Evolutionary conservation across 192 early-diverging fungal genomes (phyloP).

Genomic region (Chytriomyces hyalinus): DNA sequence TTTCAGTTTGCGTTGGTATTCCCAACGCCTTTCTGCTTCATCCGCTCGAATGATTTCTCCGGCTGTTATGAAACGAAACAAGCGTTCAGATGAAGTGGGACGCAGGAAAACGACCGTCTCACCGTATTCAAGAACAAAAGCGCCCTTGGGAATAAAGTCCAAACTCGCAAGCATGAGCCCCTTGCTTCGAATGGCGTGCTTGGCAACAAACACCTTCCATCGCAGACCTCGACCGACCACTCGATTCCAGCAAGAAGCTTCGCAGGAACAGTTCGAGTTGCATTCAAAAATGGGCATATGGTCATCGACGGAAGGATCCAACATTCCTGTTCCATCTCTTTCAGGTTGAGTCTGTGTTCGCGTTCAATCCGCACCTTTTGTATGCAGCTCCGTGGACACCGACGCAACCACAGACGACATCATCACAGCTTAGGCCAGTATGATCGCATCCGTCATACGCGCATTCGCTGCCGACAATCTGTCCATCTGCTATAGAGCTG

Average conservation of each 20-base stretch:
- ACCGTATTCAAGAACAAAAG: conserved; percentile 47
- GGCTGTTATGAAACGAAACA: conserved; percentile 2
- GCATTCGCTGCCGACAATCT: not conserved
- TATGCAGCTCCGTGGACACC: conserved; percentile 19
- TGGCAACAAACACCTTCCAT: not conserved
- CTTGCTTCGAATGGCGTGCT: conserved; percentile 17
- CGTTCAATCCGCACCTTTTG: not conserved
- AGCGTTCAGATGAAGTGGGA: not conserved
- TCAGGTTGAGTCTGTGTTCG: not conserved
- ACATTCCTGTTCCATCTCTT: not conserved
- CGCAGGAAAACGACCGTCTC: not conserved
- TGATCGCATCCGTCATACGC: conserved; percentile 12
- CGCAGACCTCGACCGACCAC: conserved; percentile 38
- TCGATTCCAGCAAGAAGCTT: conserved; percentile 37
- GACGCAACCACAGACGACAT: conserved; percentile 2
- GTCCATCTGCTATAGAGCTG: no score
- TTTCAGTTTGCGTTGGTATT: conserved; percentile 8
- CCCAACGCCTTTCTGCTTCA: conserved; percentile 45
- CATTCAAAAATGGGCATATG: conserved; percentile 47
- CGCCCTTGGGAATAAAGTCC: conserved; percentile 3
- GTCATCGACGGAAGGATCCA: conserved; percentile 1
- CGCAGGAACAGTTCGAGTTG: conserved; percentile 44
- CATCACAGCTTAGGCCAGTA: not conserved
- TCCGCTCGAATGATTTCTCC: conserved; percentile 42
- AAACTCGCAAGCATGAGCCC: conserved; percentile 29